Percentiles rank a stretch among this genome's conserved stretches.
These are phyloP conservation scores for Aureobasidium zeae DNA, from an alignment of 2,329 filamentous ascomycete species.

Conservation along the genomic window DNA sequence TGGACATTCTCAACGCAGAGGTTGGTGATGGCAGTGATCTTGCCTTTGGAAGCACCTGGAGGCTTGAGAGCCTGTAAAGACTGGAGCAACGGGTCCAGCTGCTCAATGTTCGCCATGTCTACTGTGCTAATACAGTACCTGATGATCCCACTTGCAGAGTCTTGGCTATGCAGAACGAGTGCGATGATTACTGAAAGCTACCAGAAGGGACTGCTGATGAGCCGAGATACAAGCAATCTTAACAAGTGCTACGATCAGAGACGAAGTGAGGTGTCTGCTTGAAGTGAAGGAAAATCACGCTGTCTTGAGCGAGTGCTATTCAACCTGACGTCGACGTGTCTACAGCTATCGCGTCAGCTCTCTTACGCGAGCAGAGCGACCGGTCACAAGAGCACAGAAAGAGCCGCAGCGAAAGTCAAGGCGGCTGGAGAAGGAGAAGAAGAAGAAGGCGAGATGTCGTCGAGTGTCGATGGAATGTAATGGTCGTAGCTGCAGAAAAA, in stretches of 20 bases:
- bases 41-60: conserved; percentile 86
- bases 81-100: conserved; percentile 82
- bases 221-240: too few relatives aligned
- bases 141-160: conserved; percentile 7
- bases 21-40: conserved; percentile 76
- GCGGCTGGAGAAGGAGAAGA: too few relatives aligned
- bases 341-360: conserved; percentile 15
- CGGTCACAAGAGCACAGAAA: conserved; percentile 13
- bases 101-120: conserved; percentile 51
- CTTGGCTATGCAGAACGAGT: conserved; percentile 1
- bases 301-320: conserved; percentile 10
- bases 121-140: conserved; percentile 18
- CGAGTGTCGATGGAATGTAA: conserved; percentile 1
- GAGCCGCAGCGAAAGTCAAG: conserved; percentile 9
- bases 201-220: conserved; percentile 4
- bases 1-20: conserved; percentile 85
- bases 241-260: conserved; percentile 7
- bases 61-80: conserved; percentile 87
- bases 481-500: not conserved
- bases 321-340: conserved; percentile 14
- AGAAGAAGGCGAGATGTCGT: not conserved
- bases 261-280: too few relatives aligned
- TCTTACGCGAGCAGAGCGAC: conserved; percentile 12
- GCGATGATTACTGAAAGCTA: conserved; percentile 13
- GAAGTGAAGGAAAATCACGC: conserved; percentile 9